Percentiles rank a stretch among this genome's conserved stretches.
Evolutionary conservation across 2,329 filamentous ascomycete species (phyloP).

Genomic region (Nannizziopsis barbatae): DNA sequence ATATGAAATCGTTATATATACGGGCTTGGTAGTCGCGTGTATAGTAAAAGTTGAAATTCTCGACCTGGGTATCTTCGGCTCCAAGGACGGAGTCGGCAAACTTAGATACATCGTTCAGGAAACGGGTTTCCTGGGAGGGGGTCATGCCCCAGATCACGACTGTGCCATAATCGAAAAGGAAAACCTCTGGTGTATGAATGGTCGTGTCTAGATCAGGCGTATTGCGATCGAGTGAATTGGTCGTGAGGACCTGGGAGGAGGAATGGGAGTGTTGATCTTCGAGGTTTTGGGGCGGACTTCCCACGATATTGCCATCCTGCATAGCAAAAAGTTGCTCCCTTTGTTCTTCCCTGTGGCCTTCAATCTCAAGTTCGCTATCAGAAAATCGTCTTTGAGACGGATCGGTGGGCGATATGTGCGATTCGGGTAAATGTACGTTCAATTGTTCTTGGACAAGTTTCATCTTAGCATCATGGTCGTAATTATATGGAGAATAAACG

Average conservation of each 20-base stretch:
- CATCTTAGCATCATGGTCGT: constrained; percentile 45
- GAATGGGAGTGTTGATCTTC: constrained; percentile 13
- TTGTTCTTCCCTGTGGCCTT: constrained; percentile 46
- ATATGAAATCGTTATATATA: constrained; percentile 99
- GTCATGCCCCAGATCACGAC: constrained; percentile 99
- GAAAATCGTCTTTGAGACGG: constrained; percentile 28
- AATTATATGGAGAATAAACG: constrained; percentile 89
- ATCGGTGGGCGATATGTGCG: neutral
- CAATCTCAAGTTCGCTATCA: constrained; percentile 59
- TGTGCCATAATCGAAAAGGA: constrained; percentile 94
- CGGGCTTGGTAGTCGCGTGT: constrained; percentile 93
- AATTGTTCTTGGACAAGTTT: constrained; percentile 11
- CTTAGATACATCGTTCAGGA: constrained; percentile 85
- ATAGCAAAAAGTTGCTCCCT: constrained; percentile 56
- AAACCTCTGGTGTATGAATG: constrained; percentile 86
- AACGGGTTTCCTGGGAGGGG: constrained; percentile 73
- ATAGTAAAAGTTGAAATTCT: constrained; percentile 99
- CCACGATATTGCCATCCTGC: constrained; percentile 26
- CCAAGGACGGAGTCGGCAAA: constrained; percentile 87
- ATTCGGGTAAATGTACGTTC: constrained; percentile 2
- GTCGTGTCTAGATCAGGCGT: constrained; percentile 69
- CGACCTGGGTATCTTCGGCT: constrained; percentile 81
- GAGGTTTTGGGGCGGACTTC: constrained; percentile 20
- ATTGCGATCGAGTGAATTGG: constrained; percentile 22
- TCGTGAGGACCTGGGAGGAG: constrained; percentile 14